These are phyloP conservation scores for Flaveria linearis DNA, from an alignment of 129 eudicot genomes.

Conservation along the genomic window DNA sequence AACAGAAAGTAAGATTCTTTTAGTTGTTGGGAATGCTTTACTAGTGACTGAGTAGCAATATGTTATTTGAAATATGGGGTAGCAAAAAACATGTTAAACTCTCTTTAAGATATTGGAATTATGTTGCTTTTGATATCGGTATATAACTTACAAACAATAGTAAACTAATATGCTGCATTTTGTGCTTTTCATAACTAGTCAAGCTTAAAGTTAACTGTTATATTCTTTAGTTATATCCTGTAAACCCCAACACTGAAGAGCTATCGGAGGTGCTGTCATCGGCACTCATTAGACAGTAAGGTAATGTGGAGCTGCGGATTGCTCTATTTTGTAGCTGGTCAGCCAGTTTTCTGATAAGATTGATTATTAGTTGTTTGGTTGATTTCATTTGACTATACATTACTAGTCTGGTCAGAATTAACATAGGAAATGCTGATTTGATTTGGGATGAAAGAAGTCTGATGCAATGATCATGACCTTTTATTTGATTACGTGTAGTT, in stretches of 20 bases:
- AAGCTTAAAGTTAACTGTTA: conserved; percentile 15
- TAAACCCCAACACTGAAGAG: neutral
- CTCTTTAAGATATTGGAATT: neutral
- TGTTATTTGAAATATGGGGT: neutral
- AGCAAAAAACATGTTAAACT: conserved; percentile 9
- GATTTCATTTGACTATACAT: conserved; percentile 16
- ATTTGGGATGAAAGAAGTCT: conserved; percentile 16
- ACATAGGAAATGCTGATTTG: conserved; percentile 5
- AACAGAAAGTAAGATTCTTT: neutral
- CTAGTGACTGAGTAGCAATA: neutral
- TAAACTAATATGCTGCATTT: neutral
- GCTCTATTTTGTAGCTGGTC: conserved; percentile 7
- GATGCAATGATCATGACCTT: neutral
- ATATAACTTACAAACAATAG: neutral
- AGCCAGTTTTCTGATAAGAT: conserved; percentile 13
- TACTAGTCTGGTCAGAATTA: conserved; percentile 2
- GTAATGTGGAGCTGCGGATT: neutral
- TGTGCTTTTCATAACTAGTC: neutral
- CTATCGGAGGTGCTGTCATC: conserved; percentile 6
- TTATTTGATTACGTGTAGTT: neutral
- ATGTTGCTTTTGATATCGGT: conserved; percentile 3
- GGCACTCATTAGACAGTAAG: conserved; percentile 6
- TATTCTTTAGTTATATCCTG: conserved; percentile 5
- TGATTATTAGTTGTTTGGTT: conserved; percentile 4
- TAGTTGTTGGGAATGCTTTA: neutral